Evolutionary conservation across 768 basidiomycete species (phyloP), one percentile per base, ranked within the genome.

Genomic region (Tremella yokohamensis): DNA sequence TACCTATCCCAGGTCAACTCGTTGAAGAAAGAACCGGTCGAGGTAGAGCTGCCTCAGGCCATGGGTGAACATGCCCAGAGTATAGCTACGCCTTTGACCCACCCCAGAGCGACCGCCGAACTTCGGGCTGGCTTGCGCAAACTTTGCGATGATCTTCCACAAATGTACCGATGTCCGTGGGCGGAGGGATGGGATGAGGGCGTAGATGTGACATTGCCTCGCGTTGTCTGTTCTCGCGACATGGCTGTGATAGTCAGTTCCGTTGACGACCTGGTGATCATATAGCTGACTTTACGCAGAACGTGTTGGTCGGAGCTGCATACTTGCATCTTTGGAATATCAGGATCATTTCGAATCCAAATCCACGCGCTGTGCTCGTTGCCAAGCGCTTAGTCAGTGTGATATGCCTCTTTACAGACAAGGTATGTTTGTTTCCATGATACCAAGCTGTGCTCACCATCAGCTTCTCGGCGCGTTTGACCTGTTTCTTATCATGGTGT

Each of bases 241-340:
- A 51, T 29, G 24, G 54, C 60, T n/a, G 50, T 49, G 3, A n/a
- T 61, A 25, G 60, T 61, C n/a, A 37, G 60, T 56, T n/a, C 16
- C 19, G 16, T 26, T 22, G 40, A 38, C 13, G 20, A 24, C 8
- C 29, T n/a, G n/a, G n/a, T n/a, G 34, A 18, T 57, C 53, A 4
- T 22, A 22, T 20, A 12, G 18, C 49, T 51, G 25, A 51, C 9
- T n/a, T n/a, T n/a, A 19, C 40, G 3, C 26, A 61, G 60, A 50
- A 40, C n/a, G 53, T 61, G 34, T 15, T 61, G 55, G 44, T 62
- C 20, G 56, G 57, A 20, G 19, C 45, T 34, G 57, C 61, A 7
- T 57, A 62, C 22, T 20, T 62, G 20, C 42, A 45, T 15, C 22
- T 62, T 2, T 58, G 51, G 44, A 57, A 61, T 57, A 42, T 57